Base-by-base conservation (phyloP, 345 rosid genomes). In the Carallia pectinifolia region DNA sequence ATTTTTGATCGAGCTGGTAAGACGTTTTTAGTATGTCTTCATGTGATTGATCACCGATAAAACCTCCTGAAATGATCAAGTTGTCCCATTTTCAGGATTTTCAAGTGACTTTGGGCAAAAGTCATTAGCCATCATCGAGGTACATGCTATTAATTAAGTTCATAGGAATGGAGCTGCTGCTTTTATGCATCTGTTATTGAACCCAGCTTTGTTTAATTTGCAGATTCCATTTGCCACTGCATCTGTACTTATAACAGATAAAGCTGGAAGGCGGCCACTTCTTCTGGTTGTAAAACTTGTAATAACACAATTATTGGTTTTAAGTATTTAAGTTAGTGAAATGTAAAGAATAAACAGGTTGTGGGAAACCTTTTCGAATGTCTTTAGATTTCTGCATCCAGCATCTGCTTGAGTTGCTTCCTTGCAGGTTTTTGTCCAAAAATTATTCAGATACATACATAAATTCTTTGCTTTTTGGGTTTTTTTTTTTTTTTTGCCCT, bases 1-100 rank as follows among this genome's bases (percentile, higher is more conserved):
- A 78, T 85, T 30, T 84, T 89, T 74, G 85, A 79, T 56, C 59
- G 71, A 64, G 79, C 86, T 50, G 85, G 91, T 85, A 69, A 69
- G 34, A 4, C 6, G 17, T 19, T 4, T 36, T 60, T 27, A 12
- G 29, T 4, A 23, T 47, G 9, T 7, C n/a, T 47, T 59, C 29
- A 2, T 0, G 1, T 9, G 31, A 0, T 33, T 23, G 27, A 6
- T 1, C 6, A 19, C 27, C 1, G 1, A 48, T 19, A 7, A 1
- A 44, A n/a, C 2, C 9, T 2, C n/a, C 34, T 30, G 10, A 52
- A 19, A 1, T 23, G 18, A 53, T 5, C 9, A 4, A 2, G 19
- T 13, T 19, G 8, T 38, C 48, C n/a, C 2, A 53, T 1, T 58
- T 40, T 15, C 80, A 80, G 83, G 76, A 61, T 66, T 76, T 62